phyloP scores from a whole-genome alignment of 768 basidiomycete species.

The Kondoa malvinella region DNA sequence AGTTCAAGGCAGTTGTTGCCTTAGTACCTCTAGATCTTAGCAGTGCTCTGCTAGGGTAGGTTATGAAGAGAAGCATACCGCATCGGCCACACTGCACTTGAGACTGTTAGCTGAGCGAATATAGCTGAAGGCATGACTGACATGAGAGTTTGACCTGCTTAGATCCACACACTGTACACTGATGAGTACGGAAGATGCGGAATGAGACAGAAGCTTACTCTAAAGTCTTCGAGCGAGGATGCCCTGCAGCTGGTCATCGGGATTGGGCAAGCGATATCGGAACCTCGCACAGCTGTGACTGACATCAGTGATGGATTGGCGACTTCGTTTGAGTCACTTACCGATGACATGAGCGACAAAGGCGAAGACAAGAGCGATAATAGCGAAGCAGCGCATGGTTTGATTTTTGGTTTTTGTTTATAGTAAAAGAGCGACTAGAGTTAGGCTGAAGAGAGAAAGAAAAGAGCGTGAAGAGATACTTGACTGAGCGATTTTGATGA shows the following conservation, averaged over 20 bases:
- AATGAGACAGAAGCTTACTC: not conserved
- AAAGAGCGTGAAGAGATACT: not conserved
- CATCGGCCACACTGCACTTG: not conserved
- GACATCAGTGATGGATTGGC: not conserved
- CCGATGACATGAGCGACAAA: not conserved
- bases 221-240: not conserved
- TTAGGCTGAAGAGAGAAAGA: not conserved
- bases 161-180: not conserved
- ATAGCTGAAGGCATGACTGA: not conserved
- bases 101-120: not conserved
- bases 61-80: not conserved
- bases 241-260: not conserved
- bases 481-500: not conserved
- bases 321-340: not conserved
- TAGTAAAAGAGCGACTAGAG: not conserved
- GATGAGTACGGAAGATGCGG: not conserved
- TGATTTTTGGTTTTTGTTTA: no score
- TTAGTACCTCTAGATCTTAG: not conserved
- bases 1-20: not conserved
- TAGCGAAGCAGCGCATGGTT: not conserved
- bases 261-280: not conserved
- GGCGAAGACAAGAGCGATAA: not conserved
- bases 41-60: not conserved
- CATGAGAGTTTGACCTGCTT: not conserved
- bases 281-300: not conserved